Conservation (phyloP, 2,329 filamentous ascomycete species). For the Ophiostoma novo-ulmi region DNA sequence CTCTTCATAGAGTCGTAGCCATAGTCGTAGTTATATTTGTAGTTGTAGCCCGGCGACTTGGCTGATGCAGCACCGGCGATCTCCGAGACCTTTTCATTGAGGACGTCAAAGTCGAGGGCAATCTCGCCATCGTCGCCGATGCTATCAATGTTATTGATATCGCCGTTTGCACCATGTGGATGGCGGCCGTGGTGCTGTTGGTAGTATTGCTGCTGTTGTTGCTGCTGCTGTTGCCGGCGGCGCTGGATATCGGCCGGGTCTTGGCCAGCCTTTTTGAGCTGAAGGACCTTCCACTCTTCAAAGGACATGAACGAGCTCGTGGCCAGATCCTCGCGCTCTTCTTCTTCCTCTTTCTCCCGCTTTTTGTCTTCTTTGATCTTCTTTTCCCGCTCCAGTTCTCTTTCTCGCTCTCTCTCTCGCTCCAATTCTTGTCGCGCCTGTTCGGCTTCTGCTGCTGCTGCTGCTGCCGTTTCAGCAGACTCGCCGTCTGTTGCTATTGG, state of each 20-base stretch:
- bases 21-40: conserved; percentile 18
- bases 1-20: background rate
- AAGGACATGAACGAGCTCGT: conserved; percentile 80
- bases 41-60: conserved; percentile 28
- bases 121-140: conserved; percentile 88
- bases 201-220: conserved; percentile 34
- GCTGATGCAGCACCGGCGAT: conserved; percentile 35
- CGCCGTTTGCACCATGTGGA: conserved; percentile 45
- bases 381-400: conserved; percentile 26
- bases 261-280: conserved; percentile 79
- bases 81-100: conserved; percentile 43
- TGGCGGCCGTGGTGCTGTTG: conserved; percentile 16
- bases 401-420: background rate
- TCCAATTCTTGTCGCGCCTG: conserved; percentile 7
- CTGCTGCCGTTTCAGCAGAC: conserved; percentile 3
- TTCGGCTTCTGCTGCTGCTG: conserved; percentile 18
- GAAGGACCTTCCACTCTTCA: conserved; percentile 96
- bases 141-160: conserved; percentile 55
- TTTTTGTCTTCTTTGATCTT: background rate
- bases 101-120: conserved; percentile 49
- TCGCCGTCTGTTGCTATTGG: conserved; percentile 18
- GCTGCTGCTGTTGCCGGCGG: conserved; percentile 54
- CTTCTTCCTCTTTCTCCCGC: conserved; percentile 19
- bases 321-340: conserved; percentile 47
- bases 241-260: conserved; percentile 59